phyloP scores from a whole-genome alignment of 108 stramenopile species.

The Discostella pseudostelligera region DNA sequence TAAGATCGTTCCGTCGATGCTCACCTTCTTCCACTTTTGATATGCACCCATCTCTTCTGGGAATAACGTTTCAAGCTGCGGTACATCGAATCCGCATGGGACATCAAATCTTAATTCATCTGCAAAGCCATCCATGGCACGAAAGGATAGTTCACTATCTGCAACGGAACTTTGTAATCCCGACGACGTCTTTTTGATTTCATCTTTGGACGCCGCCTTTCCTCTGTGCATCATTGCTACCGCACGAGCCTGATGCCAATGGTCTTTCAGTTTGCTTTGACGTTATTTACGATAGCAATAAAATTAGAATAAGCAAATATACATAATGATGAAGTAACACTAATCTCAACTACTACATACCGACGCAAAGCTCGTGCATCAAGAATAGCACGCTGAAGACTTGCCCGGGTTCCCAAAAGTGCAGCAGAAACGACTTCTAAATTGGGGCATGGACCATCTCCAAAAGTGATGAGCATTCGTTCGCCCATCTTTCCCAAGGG shows the following conservation, averaged over 20 bases:
- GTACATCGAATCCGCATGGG: conserved; percentile 67
- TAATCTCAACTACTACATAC: conserved; percentile 1
- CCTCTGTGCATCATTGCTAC: conserved; percentile 22
- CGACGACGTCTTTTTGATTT: conserved; percentile 21
- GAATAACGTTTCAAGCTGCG: conserved; percentile 58
- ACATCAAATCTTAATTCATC: conserved; percentile 45
- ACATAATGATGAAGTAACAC: not conserved
- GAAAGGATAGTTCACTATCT: conserved; percentile 58
- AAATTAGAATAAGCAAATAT: not conserved
- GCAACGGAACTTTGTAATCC: conserved; percentile 10
- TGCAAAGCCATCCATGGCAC: conserved; percentile 42
- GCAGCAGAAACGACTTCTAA: conserved; percentile 55
- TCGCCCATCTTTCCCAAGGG: conserved; percentile 72
- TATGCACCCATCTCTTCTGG: conserved; percentile 85
- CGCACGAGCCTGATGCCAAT: conserved; percentile 39
- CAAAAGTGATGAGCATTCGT: conserved; percentile 80
- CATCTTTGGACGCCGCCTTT: conserved; percentile 3
- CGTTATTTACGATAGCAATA: not conserved
- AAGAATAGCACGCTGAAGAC: conserved; percentile 61
- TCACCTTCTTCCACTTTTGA: conserved; percentile 64
- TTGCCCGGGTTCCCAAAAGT: conserved; percentile 58
- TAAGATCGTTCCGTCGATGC: not conserved
- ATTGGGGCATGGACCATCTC: conserved; percentile 63
- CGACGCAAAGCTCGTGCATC: conserved; percentile 76
- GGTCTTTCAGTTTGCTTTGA: conserved; percentile 31